Conservation (phyloP, 257 asterid species). For the Thymus quinquecostatus region DNA sequence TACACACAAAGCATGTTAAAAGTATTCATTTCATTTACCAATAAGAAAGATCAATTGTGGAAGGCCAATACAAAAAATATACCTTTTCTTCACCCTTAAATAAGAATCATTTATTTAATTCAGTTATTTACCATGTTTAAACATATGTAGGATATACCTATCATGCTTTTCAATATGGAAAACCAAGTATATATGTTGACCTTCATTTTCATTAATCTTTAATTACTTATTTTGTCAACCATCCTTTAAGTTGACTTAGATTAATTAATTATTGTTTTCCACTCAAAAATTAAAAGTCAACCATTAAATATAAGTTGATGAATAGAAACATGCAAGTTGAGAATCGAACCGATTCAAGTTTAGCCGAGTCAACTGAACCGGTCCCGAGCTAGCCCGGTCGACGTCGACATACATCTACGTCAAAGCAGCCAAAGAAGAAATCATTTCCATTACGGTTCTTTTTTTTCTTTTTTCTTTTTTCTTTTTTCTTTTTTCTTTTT, state of each 20-base stretch:
- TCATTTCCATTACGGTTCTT: not conserved
- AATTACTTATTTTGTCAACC: not conserved
- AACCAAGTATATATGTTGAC: not conserved
- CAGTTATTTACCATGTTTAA: too few species aligned
- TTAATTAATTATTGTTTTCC: not conserved
- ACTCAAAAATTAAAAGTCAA: not conserved
- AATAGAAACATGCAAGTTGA: not conserved
- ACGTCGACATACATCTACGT: not conserved
- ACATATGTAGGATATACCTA: too few species aligned
- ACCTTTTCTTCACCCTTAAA: too few species aligned
- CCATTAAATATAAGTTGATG: not conserved
- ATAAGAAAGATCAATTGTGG: too few species aligned
- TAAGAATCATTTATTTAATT: too few species aligned
- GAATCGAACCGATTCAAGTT: not conserved
- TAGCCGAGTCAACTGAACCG: not conserved
- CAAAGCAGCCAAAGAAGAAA: slow-evolving; percentile 22
- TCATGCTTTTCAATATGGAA: not conserved
- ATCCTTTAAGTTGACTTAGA: not conserved
- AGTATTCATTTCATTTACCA: too few species aligned
- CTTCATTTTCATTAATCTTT: not conserved
- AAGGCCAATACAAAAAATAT: too few species aligned
- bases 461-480: not conserved
- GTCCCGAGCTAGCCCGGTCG: not conserved
- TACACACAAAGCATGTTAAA: too few species aligned
- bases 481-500: not conserved